Conservation (phyloP, 805 yeast genomes). For the Vanderwaltozyma tropicalis region DNA sequence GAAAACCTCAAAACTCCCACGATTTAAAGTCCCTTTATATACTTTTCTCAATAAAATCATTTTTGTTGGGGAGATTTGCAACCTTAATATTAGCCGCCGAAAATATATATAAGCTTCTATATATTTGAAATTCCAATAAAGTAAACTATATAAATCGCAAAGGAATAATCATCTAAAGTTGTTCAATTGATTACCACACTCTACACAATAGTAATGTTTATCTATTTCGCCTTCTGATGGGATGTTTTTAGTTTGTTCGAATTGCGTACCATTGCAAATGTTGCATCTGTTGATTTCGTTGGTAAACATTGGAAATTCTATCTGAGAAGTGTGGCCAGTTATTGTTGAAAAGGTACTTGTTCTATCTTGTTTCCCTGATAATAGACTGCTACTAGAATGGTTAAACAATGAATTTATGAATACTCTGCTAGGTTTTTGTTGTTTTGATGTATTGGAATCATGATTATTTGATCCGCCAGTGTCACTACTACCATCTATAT, state of each 20-base stretch:
- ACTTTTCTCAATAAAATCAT: background rate
- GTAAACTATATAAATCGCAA: no score
- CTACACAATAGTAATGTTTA: conserved; percentile 16
- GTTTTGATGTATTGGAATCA: background rate
- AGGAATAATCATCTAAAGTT: conserved; percentile 9
- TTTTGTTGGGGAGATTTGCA: no score
- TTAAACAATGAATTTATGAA: conserved; percentile 9
- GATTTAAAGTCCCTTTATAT: no score
- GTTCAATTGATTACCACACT: conserved; percentile 19
- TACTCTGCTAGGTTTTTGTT: conserved; percentile 7
- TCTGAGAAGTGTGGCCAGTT: background rate
- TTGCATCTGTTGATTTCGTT: conserved; percentile 10
- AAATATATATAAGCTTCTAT: no score
- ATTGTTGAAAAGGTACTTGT: background rate
- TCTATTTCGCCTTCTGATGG: conserved; percentile 5
- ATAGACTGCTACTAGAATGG: conserved; percentile 7
- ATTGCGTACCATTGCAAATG: conserved; percentile 21
- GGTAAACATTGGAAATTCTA: background rate
- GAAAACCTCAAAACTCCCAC: no score
- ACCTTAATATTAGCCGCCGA: background rate
- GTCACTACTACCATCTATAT: no score
- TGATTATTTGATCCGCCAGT: no score
- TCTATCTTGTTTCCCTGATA: background rate
- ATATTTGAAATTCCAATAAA: no score
- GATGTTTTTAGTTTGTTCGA: conserved; percentile 1